A percentile compares a stretch with the other conserved stretches of the same genome.
Conservation (phyloP, 1,284 basidiomycete species). For the Pyrrhoderma lamaoense region DNA sequence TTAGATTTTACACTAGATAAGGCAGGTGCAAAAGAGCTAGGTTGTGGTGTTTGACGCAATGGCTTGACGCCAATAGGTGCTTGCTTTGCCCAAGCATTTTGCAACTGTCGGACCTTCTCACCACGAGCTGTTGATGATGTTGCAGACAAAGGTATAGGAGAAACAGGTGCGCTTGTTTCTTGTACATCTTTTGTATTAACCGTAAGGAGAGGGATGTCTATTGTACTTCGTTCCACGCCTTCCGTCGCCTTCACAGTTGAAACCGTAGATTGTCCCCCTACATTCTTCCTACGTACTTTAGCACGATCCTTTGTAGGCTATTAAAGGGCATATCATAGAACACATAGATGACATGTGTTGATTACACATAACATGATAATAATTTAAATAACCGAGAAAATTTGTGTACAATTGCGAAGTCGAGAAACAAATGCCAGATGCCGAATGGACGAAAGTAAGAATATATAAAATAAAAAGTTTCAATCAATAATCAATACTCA, state of each 20-base stretch:
- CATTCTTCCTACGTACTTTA: constrained; percentile 51
- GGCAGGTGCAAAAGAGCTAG: constrained; percentile 11
- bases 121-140: constrained; percentile 9
- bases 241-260: not conserved
- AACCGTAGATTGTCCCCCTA: constrained; percentile 13
- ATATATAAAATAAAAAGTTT: constrained; percentile 30
- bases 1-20: constrained; percentile 25
- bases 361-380: not conserved
- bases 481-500: constrained; percentile 29
- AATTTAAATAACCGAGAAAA: constrained; percentile 19
- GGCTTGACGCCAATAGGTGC: constrained; percentile 29
- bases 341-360: constrained; percentile 10
- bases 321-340: constrained; percentile 3
- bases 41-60: constrained; percentile 10
- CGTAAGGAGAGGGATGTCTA: not conserved
- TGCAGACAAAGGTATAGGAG: not conserved
- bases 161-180: constrained; percentile 5
- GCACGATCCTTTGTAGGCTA: constrained; percentile 67
- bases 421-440: constrained; percentile 23
- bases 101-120: constrained; percentile 20
- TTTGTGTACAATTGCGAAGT: constrained; percentile 28
- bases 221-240: not conserved
- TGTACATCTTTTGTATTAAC: not conserved
- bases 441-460: constrained; percentile 25
- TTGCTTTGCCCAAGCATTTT: constrained; percentile 30